Percentiles rank a stretch among this genome's conserved stretches.
Evolutionary conservation across 257 asterid species (phyloP).

Genomic region (Osmanthus fragrans): DNA sequence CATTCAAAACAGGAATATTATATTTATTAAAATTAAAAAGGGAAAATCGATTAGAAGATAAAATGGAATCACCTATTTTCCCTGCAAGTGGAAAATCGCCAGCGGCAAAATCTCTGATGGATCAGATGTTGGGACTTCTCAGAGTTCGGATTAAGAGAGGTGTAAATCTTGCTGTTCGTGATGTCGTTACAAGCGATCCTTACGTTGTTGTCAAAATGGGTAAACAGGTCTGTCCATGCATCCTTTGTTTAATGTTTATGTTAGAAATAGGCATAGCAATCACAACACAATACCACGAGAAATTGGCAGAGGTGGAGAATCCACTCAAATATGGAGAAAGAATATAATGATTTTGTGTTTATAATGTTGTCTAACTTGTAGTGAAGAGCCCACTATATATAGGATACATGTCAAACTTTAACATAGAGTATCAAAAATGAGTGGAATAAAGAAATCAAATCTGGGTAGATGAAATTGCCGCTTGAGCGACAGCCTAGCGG

Average conservation of each 20-base stretch:
- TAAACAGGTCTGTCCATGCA: constrained; percentile 39
- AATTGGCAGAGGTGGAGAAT: too few relatives aligned
- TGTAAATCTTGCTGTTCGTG: constrained; percentile 85
- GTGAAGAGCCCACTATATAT: too few relatives aligned
- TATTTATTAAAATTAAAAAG: not conserved
- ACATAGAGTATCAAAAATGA: too few relatives aligned
- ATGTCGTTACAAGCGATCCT: constrained; percentile 82
- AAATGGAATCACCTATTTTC: constrained; percentile 32
- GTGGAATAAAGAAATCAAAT: too few relatives aligned
- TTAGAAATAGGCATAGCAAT: too few relatives aligned
- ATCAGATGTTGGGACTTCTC: constrained; percentile 68
- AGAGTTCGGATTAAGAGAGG: constrained; percentile 69
- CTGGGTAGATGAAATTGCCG: too few relatives aligned
- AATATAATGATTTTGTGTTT: too few relatives aligned
- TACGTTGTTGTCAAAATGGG: constrained; percentile 63
- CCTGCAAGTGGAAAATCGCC: not conserved
- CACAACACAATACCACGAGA: too few relatives aligned
- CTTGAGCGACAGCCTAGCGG: too few relatives aligned
- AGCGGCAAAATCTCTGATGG: constrained; percentile 33
- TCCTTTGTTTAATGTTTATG: not conserved
- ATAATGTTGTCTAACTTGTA: too few relatives aligned
- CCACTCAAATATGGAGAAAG: too few relatives aligned
- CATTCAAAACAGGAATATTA: not conserved
- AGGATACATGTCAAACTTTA: too few relatives aligned
- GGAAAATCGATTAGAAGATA: not conserved